Conservation (phyloP, 225 moss, liverwort and hornwort genomes). For the Polytrichum formosum region DNA sequence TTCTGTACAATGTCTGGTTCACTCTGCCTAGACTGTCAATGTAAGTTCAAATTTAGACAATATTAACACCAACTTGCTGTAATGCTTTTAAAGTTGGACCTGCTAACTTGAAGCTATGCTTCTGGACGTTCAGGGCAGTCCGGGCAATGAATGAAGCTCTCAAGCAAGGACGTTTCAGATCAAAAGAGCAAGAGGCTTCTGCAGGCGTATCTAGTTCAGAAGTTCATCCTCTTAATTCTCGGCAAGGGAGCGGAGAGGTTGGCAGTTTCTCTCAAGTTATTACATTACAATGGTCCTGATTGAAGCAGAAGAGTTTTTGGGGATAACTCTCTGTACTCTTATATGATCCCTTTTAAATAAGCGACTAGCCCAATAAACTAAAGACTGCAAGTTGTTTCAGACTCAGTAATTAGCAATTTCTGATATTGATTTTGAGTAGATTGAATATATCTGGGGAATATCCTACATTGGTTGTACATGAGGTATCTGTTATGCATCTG, state of each 20-base stretch:
- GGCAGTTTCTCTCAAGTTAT: constrained; percentile 3
- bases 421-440: too few species aligned
- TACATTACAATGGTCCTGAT: background rate
- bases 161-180: constrained; percentile 60
- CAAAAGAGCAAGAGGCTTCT: constrained; percentile 45
- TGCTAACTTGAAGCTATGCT: background rate
- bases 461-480: background rate
- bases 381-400: too few species aligned
- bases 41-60: too few species aligned
- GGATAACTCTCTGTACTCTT: too few species aligned
- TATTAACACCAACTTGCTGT: background rate
- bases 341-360: too few species aligned
- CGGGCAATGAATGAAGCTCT: constrained; percentile 85
- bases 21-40: constrained; percentile 10
- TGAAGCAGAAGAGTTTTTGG: too few species aligned
- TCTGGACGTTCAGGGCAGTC: constrained; percentile 40
- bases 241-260: constrained; percentile 36
- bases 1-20: constrained; percentile 1
- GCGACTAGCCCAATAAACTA: too few species aligned
- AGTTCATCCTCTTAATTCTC: constrained; percentile 17
- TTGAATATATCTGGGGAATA: too few species aligned
- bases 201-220: constrained; percentile 15
- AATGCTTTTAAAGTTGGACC: background rate
- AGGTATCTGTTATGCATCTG: constrained; percentile 2
- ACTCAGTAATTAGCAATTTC: too few species aligned